phyloP scores from a whole-genome alignment of 1,284 basidiomycete genomes.

The Omphalotus olearius region DNA sequence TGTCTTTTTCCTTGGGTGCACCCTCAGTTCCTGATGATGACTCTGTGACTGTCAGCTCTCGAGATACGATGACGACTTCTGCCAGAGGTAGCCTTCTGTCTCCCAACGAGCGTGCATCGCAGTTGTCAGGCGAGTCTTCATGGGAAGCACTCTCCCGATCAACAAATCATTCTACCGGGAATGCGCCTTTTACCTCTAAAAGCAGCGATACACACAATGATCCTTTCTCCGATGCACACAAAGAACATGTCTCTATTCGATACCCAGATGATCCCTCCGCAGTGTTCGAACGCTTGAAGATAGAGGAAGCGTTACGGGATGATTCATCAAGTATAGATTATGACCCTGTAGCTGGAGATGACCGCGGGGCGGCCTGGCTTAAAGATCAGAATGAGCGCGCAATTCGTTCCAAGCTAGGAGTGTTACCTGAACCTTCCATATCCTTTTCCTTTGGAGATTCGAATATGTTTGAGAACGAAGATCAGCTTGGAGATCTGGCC shows the following conservation, averaged over 20 bases:
- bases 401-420: conserved; percentile 57
- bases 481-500: conserved; percentile 48
- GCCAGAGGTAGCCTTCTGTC: conserved; percentile 1
- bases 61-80: conserved; percentile 40
- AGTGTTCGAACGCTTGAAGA: conserved; percentile 55
- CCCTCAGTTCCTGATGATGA: conserved; percentile 58
- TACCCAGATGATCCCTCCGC: conserved; percentile 41
- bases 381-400: conserved; percentile 72
- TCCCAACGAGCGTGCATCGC: conserved; percentile 7
- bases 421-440: conserved; percentile 54
- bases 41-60: conserved; percentile 67
- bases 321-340: conserved; percentile 40
- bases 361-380: conserved; percentile 77
- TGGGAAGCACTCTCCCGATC: conserved; percentile 10
- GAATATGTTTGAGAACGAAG: conserved; percentile 32
- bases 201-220: conserved; percentile 7
- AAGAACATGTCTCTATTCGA: conserved; percentile 24
- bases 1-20: conserved; percentile 47
- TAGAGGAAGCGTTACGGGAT: conserved; percentile 38
- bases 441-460: conserved; percentile 52
- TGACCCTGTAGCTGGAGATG: conserved; percentile 44
- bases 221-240: conserved; percentile 25
- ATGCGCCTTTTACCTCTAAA: neutral
- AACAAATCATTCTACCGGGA: neutral
- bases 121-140: conserved; percentile 16